These are phyloP conservation scores for Hordeum vulgare DNA, from an alignment of 176 grass and related monocot species.

Conservation along the genomic window DNA sequence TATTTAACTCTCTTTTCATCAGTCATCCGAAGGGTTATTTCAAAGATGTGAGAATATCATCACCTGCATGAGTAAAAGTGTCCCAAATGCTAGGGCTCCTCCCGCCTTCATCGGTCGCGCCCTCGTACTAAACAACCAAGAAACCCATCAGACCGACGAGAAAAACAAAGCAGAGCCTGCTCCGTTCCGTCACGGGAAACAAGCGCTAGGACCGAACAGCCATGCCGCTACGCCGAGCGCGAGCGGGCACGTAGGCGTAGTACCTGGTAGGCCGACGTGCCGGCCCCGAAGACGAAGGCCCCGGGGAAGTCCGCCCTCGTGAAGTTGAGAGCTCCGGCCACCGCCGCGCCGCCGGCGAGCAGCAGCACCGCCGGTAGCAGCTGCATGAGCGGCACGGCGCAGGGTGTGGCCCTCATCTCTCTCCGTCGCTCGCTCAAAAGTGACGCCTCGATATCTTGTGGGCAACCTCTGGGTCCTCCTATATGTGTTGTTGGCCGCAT, in stretches of 20 bases:
- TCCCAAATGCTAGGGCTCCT: constrained; percentile 74
- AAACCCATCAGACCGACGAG: background rate
- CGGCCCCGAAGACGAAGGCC: constrained; percentile 74
- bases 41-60: background rate
- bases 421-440: too few relatives aligned
- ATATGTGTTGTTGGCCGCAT: background rate
- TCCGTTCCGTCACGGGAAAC: background rate
- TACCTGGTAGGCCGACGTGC: constrained; percentile 82
- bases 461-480: background rate
- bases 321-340: constrained; percentile 42
- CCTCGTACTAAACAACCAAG: constrained; percentile 43
- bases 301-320: constrained; percentile 62
- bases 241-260: background rate
- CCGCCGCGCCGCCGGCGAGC: background rate
- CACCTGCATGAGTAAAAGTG: constrained; percentile 63
- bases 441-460: background rate
- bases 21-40: background rate
- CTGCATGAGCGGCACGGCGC: background rate
- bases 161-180: background rate
- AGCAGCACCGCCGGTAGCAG: background rate
- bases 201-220: background rate
- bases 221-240: background rate
- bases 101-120: constrained; percentile 59
- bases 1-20: background rate
- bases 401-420: background rate